Base-by-base conservation (phyloP, 306 rosid species). In the Cucumis melo region DNA sequence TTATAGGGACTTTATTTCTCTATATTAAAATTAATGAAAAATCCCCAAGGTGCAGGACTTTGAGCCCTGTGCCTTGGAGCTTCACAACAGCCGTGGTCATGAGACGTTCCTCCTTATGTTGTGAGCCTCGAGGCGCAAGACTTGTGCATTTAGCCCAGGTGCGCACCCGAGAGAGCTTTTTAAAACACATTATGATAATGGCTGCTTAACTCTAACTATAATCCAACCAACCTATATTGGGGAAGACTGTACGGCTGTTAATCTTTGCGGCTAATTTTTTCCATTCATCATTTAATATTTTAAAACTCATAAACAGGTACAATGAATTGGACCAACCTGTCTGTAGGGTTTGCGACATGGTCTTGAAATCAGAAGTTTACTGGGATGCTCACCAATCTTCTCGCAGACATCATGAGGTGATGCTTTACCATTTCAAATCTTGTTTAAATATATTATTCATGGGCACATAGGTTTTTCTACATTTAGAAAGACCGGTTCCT, bases 341-440 rank as follows among this genome's bases (percentile, higher is more conserved):
- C 38, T 94, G 99, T 71, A 87, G 91, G 82, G 91, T 92, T 62
- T 94, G 98, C 53, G 90, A 90, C 36, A 58, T 85, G n/a, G 86
- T 85, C 76, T 61, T 94, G 85, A 87, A 89, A 86, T 89, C 94
- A 9, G 99, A 94, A 74, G 81, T 87, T 4, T 63, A 74, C 38
- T 87, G 96, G 98, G 96, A 91, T 67, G 91, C 90, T 17, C 99
- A 94, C 80, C 95, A 89, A 83, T 85, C 82, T 74, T 94, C 96
- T 71, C 96, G 93, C 73, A 89, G 88, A 85, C 99, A 94, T 85
- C 89, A 78, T 8, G 93, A 94, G 99, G 99, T 90, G 85, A 81
- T 62, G 59, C 63, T 24, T 60, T 76, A 62, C 75, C 58, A 20
- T 27, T 64, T 23, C 41, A 73, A 20, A 27, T 60, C 68, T 8